Evolutionary conservation across 2,329 filamentous ascomycete genomes (phyloP).

Genomic region (Talaromyces sp.): DNA sequence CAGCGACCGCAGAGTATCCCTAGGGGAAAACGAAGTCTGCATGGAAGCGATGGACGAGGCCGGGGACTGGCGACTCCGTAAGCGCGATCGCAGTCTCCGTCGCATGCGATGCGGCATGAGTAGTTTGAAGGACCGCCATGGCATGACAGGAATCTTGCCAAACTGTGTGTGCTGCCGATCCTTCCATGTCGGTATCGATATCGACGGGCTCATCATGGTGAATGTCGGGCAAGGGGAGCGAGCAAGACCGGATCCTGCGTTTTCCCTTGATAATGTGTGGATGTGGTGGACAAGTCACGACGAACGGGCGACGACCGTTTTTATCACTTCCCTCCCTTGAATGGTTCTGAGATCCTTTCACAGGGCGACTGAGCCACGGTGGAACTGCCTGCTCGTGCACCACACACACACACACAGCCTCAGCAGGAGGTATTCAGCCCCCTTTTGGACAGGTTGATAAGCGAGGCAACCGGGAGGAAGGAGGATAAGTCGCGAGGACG

Average conservation of each 20-base stretch:
- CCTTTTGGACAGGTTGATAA: background rate
- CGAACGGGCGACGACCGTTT: background rate
- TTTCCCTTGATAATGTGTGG: background rate
- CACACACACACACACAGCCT: background rate
- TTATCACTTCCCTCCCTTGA: background rate
- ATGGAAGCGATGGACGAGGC: constrained; percentile 69
- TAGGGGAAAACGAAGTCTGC: constrained; percentile 75
- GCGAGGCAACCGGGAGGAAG: background rate
- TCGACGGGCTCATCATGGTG: constrained; percentile 13
- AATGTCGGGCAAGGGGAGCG: background rate
- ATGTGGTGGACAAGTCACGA: background rate
- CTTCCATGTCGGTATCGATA: constrained; percentile 38
- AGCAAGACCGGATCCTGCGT: background rate
- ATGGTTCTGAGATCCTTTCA: background rate
- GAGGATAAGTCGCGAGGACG: background rate
- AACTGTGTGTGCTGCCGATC: constrained; percentile 40
- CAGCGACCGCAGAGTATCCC: constrained; percentile 70
- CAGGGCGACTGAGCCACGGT: background rate
- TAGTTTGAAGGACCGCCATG: constrained; percentile 47
- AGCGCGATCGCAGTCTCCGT: constrained; percentile 62
- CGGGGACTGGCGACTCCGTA: constrained; percentile 61
- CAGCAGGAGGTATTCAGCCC: background rate
- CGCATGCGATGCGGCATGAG: constrained; percentile 60
- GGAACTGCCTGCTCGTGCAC: background rate
- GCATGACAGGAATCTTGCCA: constrained; percentile 39